Conservation (phyloP, 2,329 filamentous ascomycete genomes). For the Colletotrichum coccodes region DNA sequence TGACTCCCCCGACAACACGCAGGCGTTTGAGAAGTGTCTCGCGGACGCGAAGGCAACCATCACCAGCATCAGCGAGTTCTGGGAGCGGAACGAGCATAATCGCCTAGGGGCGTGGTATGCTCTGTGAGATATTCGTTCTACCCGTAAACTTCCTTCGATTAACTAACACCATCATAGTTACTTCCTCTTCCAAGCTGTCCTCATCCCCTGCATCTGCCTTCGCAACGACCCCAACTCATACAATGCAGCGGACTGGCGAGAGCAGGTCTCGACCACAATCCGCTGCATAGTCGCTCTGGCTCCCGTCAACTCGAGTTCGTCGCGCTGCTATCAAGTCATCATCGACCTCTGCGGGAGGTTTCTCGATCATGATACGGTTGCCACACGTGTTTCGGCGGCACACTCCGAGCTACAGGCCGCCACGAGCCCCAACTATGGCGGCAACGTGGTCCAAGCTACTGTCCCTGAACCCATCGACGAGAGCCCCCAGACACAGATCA, state of each 20-base stretch:
- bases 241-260: slow-evolving; percentile 50
- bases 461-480: slow-evolving; percentile 43
- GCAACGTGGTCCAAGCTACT: not conserved
- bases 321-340: slow-evolving; percentile 53
- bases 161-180: slow-evolving; percentile 42
- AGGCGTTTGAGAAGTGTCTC: slow-evolving; percentile 45
- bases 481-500: slow-evolving; percentile 53
- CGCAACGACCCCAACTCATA: slow-evolving; percentile 51
- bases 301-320: slow-evolving; percentile 50
- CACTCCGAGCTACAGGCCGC: not conserved
- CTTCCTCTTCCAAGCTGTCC: slow-evolving; percentile 59
- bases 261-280: slow-evolving; percentile 50
- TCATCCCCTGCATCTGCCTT: slow-evolving; percentile 59
- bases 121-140: slow-evolving; percentile 37
- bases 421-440: not conserved
- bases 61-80: slow-evolving; percentile 48
- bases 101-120: slow-evolving; percentile 55
- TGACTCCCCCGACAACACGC: slow-evolving; percentile 23
- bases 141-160: not conserved
- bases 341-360: slow-evolving; percentile 51
- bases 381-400: not conserved
- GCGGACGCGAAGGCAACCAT: slow-evolving; percentile 53
- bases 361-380: slow-evolving; percentile 35
- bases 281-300: slow-evolving; percentile 48
- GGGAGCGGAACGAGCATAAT: slow-evolving; percentile 47